These are phyloP conservation scores for Apiotrichum laibachii DNA, from an alignment of 1,284 basidiomycete species.

Conservation along the genomic window DNA sequence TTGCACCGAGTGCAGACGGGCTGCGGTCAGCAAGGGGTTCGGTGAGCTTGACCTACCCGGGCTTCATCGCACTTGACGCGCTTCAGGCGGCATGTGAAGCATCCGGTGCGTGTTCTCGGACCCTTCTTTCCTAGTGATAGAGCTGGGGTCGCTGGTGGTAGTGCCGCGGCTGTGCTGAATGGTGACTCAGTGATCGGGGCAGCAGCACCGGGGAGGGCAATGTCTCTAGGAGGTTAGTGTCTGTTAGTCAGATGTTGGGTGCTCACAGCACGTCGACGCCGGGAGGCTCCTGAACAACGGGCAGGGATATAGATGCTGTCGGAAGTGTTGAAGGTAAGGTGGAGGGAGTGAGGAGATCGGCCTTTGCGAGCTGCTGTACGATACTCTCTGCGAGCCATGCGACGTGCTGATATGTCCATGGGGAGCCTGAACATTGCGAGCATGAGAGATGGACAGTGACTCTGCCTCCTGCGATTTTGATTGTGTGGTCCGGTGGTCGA, in stretches of 20 bases:
- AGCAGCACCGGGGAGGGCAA: not conserved
- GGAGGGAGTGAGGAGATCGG: not conserved
- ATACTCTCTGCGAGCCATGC: constrained; percentile 13
- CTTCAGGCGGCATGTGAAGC: constrained; percentile 20
- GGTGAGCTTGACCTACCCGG: not conserved
- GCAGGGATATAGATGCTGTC: too few relatives aligned
- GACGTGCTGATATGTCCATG: constrained; percentile 18
- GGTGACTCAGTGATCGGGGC: not conserved
- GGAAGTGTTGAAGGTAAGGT: not conserved
- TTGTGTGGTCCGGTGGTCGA: not conserved
- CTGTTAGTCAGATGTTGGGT: too few relatives aligned
- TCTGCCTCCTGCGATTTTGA: constrained; percentile 12
- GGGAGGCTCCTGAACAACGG: too few relatives aligned
- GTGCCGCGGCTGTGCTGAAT: not conserved
- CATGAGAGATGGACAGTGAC: constrained; percentile 15
- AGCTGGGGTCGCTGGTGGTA: not conserved
- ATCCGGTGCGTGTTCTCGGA: constrained; percentile 16
- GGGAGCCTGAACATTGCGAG: not conserved
- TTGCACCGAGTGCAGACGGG: constrained; percentile 17
- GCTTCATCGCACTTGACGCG: constrained; percentile 21
- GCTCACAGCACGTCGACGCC: too few relatives aligned
- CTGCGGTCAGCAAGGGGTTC: not conserved
- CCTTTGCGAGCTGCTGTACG: not conserved
- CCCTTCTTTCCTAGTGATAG: constrained; percentile 16
- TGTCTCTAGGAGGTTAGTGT: too few relatives aligned